Conservation (phyloP, 345 rosid species). For the Cardamine resedifolia region DNA sequence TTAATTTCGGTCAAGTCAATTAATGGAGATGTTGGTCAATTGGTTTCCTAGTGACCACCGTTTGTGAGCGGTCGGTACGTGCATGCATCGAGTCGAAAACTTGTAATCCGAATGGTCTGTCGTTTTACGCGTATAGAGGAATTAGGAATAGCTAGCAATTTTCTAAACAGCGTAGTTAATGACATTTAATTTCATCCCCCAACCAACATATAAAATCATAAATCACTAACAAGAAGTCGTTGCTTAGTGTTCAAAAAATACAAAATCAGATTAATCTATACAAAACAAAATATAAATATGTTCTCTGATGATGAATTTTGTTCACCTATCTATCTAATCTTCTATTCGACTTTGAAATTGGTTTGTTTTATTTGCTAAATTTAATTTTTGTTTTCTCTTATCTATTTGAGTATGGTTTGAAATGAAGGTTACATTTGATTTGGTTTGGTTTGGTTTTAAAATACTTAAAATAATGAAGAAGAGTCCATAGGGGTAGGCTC, state of each 20-base stretch:
- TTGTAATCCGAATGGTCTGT: constrained; percentile 22
- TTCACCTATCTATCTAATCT: too few relatives aligned
- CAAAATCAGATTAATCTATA: too few relatives aligned
- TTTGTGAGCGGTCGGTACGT: constrained; percentile 7
- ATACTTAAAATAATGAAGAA: not conserved
- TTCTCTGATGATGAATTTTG: too few relatives aligned
- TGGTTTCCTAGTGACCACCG: constrained; percentile 33
- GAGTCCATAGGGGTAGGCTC: constrained; percentile 12
- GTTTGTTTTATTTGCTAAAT: not conserved
- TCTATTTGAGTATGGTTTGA: not conserved
- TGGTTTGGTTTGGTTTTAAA: not conserved
- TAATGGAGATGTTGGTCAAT: constrained; percentile 9
- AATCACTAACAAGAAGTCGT: not conserved
- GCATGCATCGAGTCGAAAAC: constrained; percentile 28
- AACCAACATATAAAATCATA: not conserved
- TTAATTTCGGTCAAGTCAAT: not conserved
- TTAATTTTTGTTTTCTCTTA: too few relatives aligned
- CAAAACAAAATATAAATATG: too few relatives aligned
- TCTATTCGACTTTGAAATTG: not conserved
- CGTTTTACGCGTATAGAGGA: constrained; percentile 25
- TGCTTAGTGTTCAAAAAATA: too few relatives aligned
- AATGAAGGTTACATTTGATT: not conserved
- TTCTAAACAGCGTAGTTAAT: constrained; percentile 7
- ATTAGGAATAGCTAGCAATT: constrained; percentile 9
- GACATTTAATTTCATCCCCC: not conserved